Evolutionary conservation across 192 early-diverging fungal species (phyloP).

Genomic region (Coemansia sp.): DNA sequence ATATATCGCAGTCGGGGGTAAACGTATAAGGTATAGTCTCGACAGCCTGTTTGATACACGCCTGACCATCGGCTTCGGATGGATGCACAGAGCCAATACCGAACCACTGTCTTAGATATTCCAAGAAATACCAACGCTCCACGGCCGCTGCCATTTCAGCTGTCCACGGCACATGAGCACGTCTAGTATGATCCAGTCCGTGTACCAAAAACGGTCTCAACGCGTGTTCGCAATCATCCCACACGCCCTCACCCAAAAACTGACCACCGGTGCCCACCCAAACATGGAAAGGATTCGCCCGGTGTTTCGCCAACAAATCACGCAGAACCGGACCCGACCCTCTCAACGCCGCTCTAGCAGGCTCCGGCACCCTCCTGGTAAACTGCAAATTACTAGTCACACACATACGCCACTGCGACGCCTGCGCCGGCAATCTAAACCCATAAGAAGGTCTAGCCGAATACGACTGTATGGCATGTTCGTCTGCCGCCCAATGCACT

Average conservation of each 20-base stretch:
- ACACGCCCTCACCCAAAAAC: slow-evolving; percentile 63
- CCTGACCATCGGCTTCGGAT: slow-evolving; percentile 40
- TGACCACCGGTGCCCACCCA: slow-evolving; percentile 76
- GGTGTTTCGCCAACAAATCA: slow-evolving; percentile 65
- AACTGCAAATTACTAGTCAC: slow-evolving; percentile 51
- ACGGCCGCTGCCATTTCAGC: slow-evolving; percentile 61
- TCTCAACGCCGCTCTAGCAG: slow-evolving; percentile 27
- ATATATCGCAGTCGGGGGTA: slow-evolving; percentile 80
- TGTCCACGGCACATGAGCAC: slow-evolving; percentile 58
- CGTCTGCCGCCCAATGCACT: slow-evolving; percentile 49
- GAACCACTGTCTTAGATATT: slow-evolving; percentile 61
- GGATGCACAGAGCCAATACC: slow-evolving; percentile 29
- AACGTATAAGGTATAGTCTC: slow-evolving; percentile 76
- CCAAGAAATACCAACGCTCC: slow-evolving; percentile 67
- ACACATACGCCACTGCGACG: slow-evolving; percentile 53
- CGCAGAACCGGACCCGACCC: slow-evolving; percentile 47
- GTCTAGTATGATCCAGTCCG: slow-evolving; percentile 31
- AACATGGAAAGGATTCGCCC: slow-evolving; percentile 66
- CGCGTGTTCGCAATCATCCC: slow-evolving; percentile 59
- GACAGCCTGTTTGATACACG: slow-evolving; percentile 64
- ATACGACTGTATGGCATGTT: slow-evolving; percentile 37
- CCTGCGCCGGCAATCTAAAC: slow-evolving; percentile 52
- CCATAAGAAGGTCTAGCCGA: slow-evolving; percentile 36
- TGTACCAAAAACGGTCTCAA: slow-evolving; percentile 63
- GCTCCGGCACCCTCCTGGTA: slow-evolving; percentile 27